Percentiles rank a stretch among this genome's conserved stretches.
These are phyloP conservation scores for Diaporthe citri DNA, from an alignment of 2,329 filamentous ascomycete species.

Conservation along the genomic window DNA sequence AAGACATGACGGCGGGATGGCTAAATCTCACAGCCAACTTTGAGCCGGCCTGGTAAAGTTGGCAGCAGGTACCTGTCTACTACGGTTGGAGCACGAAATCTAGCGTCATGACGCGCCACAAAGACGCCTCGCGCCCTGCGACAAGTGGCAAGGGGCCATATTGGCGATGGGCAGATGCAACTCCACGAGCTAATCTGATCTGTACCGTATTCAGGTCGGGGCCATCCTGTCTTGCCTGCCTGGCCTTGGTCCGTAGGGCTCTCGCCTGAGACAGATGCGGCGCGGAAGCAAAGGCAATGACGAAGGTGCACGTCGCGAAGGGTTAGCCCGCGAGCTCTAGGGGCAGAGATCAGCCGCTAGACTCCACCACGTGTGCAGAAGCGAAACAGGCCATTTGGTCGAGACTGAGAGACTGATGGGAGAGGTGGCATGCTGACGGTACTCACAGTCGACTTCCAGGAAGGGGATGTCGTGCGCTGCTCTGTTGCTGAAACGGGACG, in stretches of 20 bases:
- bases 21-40: conserved; percentile 3
- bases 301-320: background rate
- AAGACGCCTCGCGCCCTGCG: conserved; percentile 15
- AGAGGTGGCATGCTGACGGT: background rate
- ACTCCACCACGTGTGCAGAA: conserved; percentile 21
- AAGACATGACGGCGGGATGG: background rate
- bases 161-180: background rate
- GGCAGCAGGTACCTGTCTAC: conserved; percentile 5
- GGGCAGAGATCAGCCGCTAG: conserved; percentile 21
- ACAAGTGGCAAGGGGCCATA: conserved; percentile 2
- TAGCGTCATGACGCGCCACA: conserved; percentile 21
- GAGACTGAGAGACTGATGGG: background rate
- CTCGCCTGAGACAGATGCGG: conserved; percentile 3
- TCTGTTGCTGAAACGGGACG: conserved; percentile 6
- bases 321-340: conserved; percentile 13
- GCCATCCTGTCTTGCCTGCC: background rate
- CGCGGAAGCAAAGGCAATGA: conserved; percentile 12
- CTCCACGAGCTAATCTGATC: conserved; percentile 27
- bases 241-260: conserved; percentile 8
- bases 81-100: conserved; percentile 5
- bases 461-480: background rate
- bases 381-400: conserved; percentile 12
- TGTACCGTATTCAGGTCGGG: background rate
- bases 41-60: background rate
- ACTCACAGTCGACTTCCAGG: background rate